Evolutionary conservation across 768 basidiomycete genomes (phyloP).

Genomic region (Tubosaeta brunneosetosa): DNA sequence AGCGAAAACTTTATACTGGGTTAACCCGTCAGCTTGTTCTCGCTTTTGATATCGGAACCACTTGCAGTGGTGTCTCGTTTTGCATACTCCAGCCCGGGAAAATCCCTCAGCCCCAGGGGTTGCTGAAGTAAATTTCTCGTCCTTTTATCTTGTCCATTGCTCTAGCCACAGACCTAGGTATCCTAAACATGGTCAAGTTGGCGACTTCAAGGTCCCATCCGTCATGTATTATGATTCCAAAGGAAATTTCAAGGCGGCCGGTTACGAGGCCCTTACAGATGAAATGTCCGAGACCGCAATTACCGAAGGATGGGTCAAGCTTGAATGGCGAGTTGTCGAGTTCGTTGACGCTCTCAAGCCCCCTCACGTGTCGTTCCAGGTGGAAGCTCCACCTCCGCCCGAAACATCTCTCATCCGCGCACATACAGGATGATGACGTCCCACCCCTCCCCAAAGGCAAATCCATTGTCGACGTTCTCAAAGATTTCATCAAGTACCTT

Average conservation of each 20-base stretch:
- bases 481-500: conserved; percentile 43
- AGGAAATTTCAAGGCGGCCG: conserved; percentile 35
- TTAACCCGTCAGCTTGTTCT: conserved; percentile 29
- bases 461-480: conserved; percentile 36
- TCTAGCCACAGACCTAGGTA: conserved; percentile 19
- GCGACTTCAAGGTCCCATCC: conserved; percentile 43
- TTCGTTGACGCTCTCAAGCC: not conserved
- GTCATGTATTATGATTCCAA: conserved; percentile 40
- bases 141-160: not conserved
- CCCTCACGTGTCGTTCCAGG: conserved; percentile 9
- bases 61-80: conserved; percentile 33
- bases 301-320: conserved; percentile 38
- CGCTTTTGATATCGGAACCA: conserved; percentile 37
- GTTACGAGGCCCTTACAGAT: conserved; percentile 39
- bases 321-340: conserved; percentile 35
- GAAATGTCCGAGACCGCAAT: conserved; percentile 32
- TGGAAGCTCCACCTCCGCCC: conserved; percentile 38
- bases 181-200: conserved; percentile 36
- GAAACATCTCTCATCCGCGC: conserved; percentile 21
- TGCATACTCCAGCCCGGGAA: conserved; percentile 35
- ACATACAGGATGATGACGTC: conserved; percentile 29
- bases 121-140: conserved; percentile 7
- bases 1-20: conserved; percentile 33
- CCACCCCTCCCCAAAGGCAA: conserved; percentile 39
- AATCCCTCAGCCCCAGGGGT: conserved; percentile 21